Base-by-base conservation (phyloP, 2,329 filamentous ascomycete genomes). In the Fusarium sulawesiense region DNA sequence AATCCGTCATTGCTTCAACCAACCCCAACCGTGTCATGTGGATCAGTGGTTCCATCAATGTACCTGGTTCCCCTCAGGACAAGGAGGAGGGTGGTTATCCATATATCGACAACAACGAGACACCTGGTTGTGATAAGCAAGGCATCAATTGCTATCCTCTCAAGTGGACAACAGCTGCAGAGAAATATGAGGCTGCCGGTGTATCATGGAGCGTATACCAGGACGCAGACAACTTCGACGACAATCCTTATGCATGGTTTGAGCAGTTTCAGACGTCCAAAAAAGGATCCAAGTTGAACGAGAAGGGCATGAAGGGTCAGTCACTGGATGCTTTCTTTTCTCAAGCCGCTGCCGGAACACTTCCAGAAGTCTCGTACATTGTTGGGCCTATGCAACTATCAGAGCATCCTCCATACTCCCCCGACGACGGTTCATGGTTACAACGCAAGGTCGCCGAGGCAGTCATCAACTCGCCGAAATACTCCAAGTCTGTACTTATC, bases 21-120 rank as follows among this genome's bases (percentile, higher is more conserved):
- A 84, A 83, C 56, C 85, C 86, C 4, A 87, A 87, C 68, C 80
- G 86, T 54, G 85, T 85, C 6, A 82, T 80, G 7, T 82, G 86
- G 79, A 78, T 83, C 30, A 85, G 82, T 37, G 86, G 85, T 25
- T 84, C 81, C 6, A 83, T 87, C 64, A 87, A 87, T 64, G 81
- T 81, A 1, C 84, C 84, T 1, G 85, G 85, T 1, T 71, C 68
- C 29, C 68, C 68, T 2, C 68, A 71, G 20, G 48, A 11, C 4
- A 58, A 71, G 7, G 55, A 61, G 14, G 64, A 71, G 3, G 68
- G 68, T 3, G 68, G 68, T 6, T 71, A 71, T 25, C 61, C 61
- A 0, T 64, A 64, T 21, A 64, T 64, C 4, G 61, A 64, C 1
- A 64, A 64, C 4, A 64, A 64, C 6, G 61, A 64, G n/a, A 57